A percentile compares a stretch with the other conserved stretches of the same genome.
Conservation (phyloP, 352 stramenopile species). For the Blastocystis sp. region DNA sequence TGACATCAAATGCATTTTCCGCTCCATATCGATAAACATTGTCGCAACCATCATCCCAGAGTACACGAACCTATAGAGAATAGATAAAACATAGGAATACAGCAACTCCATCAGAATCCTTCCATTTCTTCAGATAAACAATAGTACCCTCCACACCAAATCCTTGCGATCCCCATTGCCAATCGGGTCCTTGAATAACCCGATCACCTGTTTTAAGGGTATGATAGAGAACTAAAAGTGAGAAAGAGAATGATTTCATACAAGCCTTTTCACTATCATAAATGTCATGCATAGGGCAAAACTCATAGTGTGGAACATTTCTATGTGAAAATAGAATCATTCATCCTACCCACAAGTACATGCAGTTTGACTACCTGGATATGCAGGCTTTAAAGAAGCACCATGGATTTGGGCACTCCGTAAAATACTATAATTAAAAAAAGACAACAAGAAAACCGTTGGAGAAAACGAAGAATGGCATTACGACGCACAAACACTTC, state of each 20-base stretch:
- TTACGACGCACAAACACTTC: conserved; percentile 50
- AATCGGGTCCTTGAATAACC: conserved; percentile 20
- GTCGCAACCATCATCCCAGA: conserved; percentile 16
- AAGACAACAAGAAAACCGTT: not conserved
- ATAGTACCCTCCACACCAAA: conserved; percentile 5
- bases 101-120: not conserved
- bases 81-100: not conserved
- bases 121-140: conserved; percentile 15
- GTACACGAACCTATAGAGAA: not conserved
- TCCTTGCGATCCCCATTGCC: conserved; percentile 52
- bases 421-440: conserved; percentile 7
- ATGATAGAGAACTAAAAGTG: conserved; percentile 23
- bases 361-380: conserved; percentile 3
- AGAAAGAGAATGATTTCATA: not conserved
- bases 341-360: conserved; percentile 44
- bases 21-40: conserved; percentile 60
- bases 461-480: conserved; percentile 53
- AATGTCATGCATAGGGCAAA: conserved; percentile 39
- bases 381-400: conserved; percentile 29
- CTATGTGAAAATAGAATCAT: not conserved
- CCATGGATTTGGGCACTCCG: conserved; percentile 23
- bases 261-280: conserved; percentile 32
- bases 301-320: conserved; percentile 49
- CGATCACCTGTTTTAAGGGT: not conserved
- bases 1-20: conserved; percentile 54